These are phyloP conservation scores for Elongisporangium prolatum DNA, from an alignment of 352 stramenopile genomes.

Conservation along the genomic window DNA sequence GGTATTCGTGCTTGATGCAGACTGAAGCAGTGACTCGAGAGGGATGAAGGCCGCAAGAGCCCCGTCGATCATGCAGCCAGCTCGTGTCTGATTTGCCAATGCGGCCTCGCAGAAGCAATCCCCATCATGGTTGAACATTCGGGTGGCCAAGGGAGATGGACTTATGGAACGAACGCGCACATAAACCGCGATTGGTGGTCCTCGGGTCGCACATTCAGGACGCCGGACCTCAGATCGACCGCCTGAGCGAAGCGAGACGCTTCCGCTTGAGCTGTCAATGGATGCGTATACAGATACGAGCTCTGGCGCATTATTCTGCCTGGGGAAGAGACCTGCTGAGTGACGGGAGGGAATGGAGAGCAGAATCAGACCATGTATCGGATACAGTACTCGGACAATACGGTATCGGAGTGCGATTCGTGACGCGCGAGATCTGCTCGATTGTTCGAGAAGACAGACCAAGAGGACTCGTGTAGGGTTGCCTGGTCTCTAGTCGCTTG, in stretches of 20 bases:
- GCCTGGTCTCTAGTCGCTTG: background rate
- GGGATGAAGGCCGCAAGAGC: slow-evolving; percentile 66
- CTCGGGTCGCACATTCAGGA: background rate
- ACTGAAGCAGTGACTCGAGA: slow-evolving; percentile 45
- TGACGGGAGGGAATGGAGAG: background rate
- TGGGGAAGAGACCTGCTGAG: background rate
- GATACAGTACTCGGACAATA: too few species aligned
- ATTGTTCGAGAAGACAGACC: too few species aligned
- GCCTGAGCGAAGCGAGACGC: background rate
- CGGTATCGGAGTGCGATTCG: too few species aligned
- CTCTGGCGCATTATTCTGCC: background rate
- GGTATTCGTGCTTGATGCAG: background rate
- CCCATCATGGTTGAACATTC: background rate
- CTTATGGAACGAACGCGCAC: background rate
- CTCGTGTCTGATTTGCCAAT: background rate
- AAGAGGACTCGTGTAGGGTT: background rate
- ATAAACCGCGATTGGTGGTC: background rate
- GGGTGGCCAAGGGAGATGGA: background rate
- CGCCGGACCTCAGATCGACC: background rate
- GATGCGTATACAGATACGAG: background rate
- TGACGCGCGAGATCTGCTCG: background rate
- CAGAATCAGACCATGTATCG: background rate
- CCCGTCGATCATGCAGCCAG: slow-evolving; percentile 90
- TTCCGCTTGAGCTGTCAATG: background rate
- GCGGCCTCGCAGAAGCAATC: background rate